phyloP scores from a whole-genome alignment of 805 yeast species.

The Suhomyces canberraensis region DNA sequence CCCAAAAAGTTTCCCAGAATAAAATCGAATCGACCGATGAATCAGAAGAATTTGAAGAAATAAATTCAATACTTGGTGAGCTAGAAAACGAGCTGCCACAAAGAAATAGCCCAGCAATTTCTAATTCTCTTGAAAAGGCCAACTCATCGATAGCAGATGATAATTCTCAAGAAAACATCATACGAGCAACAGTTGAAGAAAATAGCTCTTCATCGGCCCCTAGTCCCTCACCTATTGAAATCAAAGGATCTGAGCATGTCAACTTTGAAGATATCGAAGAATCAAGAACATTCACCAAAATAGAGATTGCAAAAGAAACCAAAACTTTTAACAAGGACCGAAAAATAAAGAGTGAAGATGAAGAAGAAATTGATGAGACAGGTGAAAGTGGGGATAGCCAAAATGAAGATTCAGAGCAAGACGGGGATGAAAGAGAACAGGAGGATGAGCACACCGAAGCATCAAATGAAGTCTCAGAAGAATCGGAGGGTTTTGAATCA shows the following conservation, averaged over 20 bases:
- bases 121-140: not conserved
- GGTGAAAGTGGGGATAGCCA: not conserved
- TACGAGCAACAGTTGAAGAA: too few relatives aligned
- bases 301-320: not conserved
- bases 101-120: not conserved
- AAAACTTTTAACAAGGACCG: not conserved
- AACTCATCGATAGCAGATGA: not conserved
- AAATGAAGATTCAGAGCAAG: not conserved
- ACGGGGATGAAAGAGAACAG: not conserved
- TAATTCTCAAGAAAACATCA: not conserved
- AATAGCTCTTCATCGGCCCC: not conserved
- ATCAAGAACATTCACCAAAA: not conserved
- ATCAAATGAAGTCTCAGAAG: not conserved
- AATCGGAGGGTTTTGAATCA: not conserved
- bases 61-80: not conserved
- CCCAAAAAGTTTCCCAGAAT: not conserved
- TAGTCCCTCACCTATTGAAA: not conserved
- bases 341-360: not conserved
- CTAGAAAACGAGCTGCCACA: too few relatives aligned
- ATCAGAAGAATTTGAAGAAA: not conserved
- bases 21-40: not conserved
- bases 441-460: not conserved
- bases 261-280: not conserved
- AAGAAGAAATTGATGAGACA: not conserved
- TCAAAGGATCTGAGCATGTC: not conserved